phyloP scores from a whole-genome alignment of 2,329 filamentous ascomycete species.

The Mollisiaceae sp. region DNA sequence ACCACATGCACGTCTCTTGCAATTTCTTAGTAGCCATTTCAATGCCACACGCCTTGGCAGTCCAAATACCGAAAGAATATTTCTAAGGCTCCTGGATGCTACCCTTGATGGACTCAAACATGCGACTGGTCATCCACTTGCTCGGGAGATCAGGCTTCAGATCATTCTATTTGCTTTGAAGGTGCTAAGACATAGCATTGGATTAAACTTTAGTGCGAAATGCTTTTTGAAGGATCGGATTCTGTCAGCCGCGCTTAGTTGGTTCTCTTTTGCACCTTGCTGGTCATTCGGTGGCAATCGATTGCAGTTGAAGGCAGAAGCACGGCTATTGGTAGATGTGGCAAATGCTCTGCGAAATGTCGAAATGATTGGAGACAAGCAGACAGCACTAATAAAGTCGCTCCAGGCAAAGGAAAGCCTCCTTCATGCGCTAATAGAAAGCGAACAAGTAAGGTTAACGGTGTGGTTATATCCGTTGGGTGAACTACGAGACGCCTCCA shows the following conservation, averaged over 20 bases:
- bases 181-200: constrained; percentile 75
- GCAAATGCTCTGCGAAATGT: constrained; percentile 68
- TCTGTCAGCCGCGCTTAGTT: constrained; percentile 81
- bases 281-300: constrained; percentile 98
- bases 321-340: constrained; percentile 80
- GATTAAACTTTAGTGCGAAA: constrained; percentile 65
- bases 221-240: constrained; percentile 90
- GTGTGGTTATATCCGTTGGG: constrained; percentile 90
- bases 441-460: constrained; percentile 79
- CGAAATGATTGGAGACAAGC: constrained; percentile 58
- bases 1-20: constrained; percentile 83
- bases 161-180: constrained; percentile 82
- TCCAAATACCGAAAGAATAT: constrained; percentile 79
- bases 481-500: constrained; percentile 58
- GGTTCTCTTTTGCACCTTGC: constrained; percentile 82
- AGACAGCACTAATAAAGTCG: constrained; percentile 57
- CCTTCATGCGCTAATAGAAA: constrained; percentile 79
- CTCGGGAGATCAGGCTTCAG: constrained; percentile 90
- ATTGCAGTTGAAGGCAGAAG: constrained; percentile 91
- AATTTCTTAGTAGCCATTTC: constrained; percentile 94
- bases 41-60: constrained; percentile 89
- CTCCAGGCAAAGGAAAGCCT: constrained; percentile 82
- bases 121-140: constrained; percentile 80
- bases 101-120: constrained; percentile 77
- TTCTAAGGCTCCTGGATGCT: constrained; percentile 78